Evolutionary conservation across 768 basidiomycete genomes (phyloP).

Genomic region (Amanita jacksonii): DNA sequence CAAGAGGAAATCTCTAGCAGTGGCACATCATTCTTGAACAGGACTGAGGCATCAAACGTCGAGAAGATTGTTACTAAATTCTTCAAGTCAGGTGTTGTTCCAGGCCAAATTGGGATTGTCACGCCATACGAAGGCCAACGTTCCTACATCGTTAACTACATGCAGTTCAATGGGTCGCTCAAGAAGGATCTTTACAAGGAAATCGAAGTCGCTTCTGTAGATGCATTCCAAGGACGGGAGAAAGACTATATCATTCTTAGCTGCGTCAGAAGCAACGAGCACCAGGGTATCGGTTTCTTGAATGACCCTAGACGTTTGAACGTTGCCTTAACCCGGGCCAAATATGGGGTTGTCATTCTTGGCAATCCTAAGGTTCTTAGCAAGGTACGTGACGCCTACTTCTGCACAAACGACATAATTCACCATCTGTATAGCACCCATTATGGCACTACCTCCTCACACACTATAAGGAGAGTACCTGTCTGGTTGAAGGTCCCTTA

Average conservation of each 20-base stretch:
- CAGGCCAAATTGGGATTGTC: conserved; percentile 93
- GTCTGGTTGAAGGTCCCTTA: conserved; percentile 92
- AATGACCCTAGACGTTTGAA: conserved; percentile 96
- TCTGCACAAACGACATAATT: conserved; percentile 4
- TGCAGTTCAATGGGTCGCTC: conserved; percentile 99
- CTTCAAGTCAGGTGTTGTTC: conserved; percentile 97
- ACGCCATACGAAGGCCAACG: conserved; percentile 99
- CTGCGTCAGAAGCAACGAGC: conserved; percentile 97
- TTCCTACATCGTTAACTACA: conserved; percentile 97
- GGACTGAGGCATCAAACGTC: conserved; percentile 98
- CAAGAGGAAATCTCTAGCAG: conserved; percentile 99
- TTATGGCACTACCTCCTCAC: conserved; percentile 97
- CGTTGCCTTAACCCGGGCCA: conserved; percentile 93
- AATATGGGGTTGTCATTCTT: conserved; percentile 97
- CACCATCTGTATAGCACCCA: conserved; percentile 59
- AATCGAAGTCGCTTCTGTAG: conserved; percentile 97
- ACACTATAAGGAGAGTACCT: conserved; percentile 94
- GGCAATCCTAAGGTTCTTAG: conserved; percentile 99
- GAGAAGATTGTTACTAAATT: conserved; percentile 99
- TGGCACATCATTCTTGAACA: conserved; percentile 96
- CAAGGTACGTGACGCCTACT: conserved; percentile 54
- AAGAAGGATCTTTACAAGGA: conserved; percentile 99
- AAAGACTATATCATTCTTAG: conserved; percentile 99
- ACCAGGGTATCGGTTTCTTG: conserved; percentile 98
- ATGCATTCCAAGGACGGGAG: conserved; percentile 98